A percentile compares a stretch with the other conserved stretches of the same genome.
phyloP scores from a whole-genome alignment of 2,329 filamentous ascomycete species.

The Penicillium sp. region DNA sequence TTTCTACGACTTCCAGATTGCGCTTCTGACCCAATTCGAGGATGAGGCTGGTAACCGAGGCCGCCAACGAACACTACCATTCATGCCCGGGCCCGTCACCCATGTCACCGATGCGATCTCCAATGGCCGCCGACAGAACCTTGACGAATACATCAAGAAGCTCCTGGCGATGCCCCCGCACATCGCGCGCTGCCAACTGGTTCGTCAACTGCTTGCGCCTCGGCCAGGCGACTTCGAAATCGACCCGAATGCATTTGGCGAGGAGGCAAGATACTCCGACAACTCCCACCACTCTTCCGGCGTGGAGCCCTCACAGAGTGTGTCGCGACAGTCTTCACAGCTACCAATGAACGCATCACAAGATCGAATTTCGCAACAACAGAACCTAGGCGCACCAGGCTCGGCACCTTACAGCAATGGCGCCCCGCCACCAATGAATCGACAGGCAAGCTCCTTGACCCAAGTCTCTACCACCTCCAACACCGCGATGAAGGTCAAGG shows the following conservation, averaged over 20 bases:
- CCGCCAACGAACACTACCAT: constrained; percentile 79
- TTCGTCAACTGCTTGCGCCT: constrained; percentile 88
- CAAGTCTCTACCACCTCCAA: constrained; percentile 41
- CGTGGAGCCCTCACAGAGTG: constrained; percentile 60
- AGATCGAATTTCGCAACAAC: constrained; percentile 43
- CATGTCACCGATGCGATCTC: constrained; percentile 98
- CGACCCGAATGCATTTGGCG: constrained; percentile 63
- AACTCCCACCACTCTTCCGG: constrained; percentile 68
- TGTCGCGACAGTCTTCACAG: constrained; percentile 65
- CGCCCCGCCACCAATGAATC: constrained; percentile 45
- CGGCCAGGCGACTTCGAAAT: constrained; percentile 92
- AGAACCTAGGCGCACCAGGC: constrained; percentile 27
- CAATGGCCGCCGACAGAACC: constrained; percentile 84
- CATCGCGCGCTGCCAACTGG: constrained; percentile 79
- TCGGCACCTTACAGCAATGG: constrained; percentile 33
- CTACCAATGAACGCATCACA: constrained; percentile 59
- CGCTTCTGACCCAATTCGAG: constrained; percentile 86
- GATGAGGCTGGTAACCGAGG: constrained; percentile 87
- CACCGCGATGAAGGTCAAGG: constrained; percentile 83
- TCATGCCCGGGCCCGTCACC: constrained; percentile 97
- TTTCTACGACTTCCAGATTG: constrained; percentile 98
- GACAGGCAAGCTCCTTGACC: constrained; percentile 56
- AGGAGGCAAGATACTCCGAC: constrained; percentile 74
- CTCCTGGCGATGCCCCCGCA: constrained; percentile 78
- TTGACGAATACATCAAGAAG: constrained; percentile 95